Percentiles rank a stretch among this genome's conserved stretches.
phyloP scores from a whole-genome alignment of 2,329 filamentous ascomycete genomes.

The Paecilomyces dactylethromorphus region DNA sequence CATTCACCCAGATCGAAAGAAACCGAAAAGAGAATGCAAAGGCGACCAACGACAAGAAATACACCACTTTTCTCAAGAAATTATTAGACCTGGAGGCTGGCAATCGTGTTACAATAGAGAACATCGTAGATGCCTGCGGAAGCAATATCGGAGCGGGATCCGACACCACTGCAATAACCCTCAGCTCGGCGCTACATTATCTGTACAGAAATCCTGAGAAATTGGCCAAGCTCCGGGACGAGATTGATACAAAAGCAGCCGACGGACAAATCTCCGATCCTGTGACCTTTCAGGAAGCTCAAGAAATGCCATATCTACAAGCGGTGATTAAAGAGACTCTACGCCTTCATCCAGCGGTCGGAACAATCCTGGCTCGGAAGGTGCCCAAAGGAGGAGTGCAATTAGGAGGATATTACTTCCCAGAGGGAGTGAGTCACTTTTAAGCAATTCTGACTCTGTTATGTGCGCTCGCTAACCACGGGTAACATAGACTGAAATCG shows the following conservation, averaged over 20 bases:
- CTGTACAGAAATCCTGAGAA: not conserved
- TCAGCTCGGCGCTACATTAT: not conserved
- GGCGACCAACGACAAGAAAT: not conserved
- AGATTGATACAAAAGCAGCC: not conserved
- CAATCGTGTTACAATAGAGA: not conserved
- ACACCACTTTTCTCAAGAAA: not conserved
- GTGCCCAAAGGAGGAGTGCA: slow-evolving; percentile 40
- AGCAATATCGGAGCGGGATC: not conserved
- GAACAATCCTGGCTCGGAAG: slow-evolving; percentile 48
- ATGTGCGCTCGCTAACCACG: not conserved
- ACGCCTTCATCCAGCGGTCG: slow-evolving; percentile 51
- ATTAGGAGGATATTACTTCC: slow-evolving; percentile 37
- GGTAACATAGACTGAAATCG: not conserved
- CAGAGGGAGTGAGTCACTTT: slow-evolving; percentile 35
- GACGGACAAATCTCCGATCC: not conserved
- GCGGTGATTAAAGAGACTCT: slow-evolving; percentile 55
- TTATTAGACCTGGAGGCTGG: not conserved
- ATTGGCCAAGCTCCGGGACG: not conserved
- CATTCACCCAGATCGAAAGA: not conserved
- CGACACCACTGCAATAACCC: not conserved
- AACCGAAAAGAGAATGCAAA: not conserved
- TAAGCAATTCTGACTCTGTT: not conserved
- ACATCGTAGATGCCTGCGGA: not conserved
- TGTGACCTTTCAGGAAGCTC: slow-evolving; percentile 32
- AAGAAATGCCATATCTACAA: slow-evolving; percentile 48